These are phyloP conservation scores for Leucosporidium scottii DNA, from an alignment of 768 basidiomycete genomes.

Conservation along the genomic window DNA sequence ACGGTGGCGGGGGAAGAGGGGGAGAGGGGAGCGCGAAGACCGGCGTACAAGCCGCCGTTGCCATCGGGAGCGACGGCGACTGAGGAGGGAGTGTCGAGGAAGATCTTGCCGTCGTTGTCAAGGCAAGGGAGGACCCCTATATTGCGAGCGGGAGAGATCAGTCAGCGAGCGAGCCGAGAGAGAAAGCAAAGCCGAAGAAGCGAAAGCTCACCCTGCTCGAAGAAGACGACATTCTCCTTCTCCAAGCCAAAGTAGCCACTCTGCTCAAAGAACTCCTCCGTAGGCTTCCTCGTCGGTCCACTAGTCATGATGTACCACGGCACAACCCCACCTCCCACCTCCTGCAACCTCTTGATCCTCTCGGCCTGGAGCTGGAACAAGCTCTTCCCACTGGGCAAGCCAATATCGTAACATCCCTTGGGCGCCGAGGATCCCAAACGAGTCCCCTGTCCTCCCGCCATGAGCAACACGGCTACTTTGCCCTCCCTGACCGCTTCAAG, in stretches of 20 bases:
- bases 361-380: slow-evolving; percentile 98
- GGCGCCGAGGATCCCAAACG: slow-evolving; percentile 84
- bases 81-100: slow-evolving; percentile 68
- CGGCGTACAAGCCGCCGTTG: slow-evolving; percentile 94
- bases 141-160: not conserved
- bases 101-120: slow-evolving; percentile 83
- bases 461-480: slow-evolving; percentile 86
- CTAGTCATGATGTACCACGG: slow-evolving; percentile 99
- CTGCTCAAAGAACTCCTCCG: slow-evolving; percentile 72
- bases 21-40: slow-evolving; percentile 51
- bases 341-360: slow-evolving; percentile 78
- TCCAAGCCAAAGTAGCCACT: slow-evolving; percentile 76
- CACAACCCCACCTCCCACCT: slow-evolving; percentile 50
- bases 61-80: slow-evolving; percentile 96
- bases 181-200: not conserved
- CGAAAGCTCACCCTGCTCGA: slow-evolving; percentile 81
- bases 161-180: not conserved
- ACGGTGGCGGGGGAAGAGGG: slow-evolving; percentile 60
- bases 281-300: slow-evolving; percentile 82
- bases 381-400: slow-evolving; percentile 81
- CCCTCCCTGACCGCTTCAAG: slow-evolving; percentile 71
- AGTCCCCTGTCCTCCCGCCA: slow-evolving; percentile 98
- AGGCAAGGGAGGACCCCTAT: slow-evolving; percentile 94
- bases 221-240: slow-evolving; percentile 74
- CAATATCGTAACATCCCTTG: slow-evolving; percentile 98